phyloP scores from a whole-genome alignment of 192 early-diverging fungal species.

The Dispira parvispora region DNA sequence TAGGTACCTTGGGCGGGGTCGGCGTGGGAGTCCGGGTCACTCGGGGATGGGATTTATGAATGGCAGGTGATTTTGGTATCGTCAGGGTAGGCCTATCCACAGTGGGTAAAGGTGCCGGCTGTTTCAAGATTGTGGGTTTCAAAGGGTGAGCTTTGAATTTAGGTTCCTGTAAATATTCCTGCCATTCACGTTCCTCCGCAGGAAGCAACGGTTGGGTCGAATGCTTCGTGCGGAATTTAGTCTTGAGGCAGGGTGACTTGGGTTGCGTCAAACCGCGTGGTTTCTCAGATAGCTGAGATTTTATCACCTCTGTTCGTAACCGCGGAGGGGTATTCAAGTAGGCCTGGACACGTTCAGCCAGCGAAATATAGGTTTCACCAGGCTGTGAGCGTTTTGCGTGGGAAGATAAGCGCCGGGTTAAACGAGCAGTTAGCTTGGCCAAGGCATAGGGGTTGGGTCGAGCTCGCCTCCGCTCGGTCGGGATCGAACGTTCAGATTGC shows the following conservation, averaged over 20 bases:
- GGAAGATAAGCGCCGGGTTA: neutral
- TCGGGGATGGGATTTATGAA: neutral
- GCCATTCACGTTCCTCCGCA: neutral
- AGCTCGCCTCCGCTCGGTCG: neutral
- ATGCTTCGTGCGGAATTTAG: constrained; percentile 5
- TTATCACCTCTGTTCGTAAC: neutral
- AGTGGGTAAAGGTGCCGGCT: neutral
- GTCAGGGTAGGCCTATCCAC: neutral
- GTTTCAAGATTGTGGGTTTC: constrained; percentile 1
- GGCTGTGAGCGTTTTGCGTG: neutral
- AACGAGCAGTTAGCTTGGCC: neutral
- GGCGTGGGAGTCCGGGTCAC: neutral
- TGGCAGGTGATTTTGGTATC: neutral
- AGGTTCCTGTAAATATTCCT: neutral
- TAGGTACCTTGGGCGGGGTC: neutral
- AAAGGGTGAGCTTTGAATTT: constrained; percentile 7
- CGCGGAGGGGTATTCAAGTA: constrained; percentile 1
- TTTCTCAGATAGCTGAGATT: neutral
- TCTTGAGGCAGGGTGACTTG: neutral
- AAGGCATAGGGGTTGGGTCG: neutral
- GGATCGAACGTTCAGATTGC: neutral
- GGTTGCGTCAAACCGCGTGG: neutral
- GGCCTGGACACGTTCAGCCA: neutral
- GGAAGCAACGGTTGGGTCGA: neutral
- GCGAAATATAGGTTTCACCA: constrained; percentile 1